Evolutionary conservation across 192 early-diverging fungal genomes (phyloP).

Genomic region (Neocallimastix lanati): DNA sequence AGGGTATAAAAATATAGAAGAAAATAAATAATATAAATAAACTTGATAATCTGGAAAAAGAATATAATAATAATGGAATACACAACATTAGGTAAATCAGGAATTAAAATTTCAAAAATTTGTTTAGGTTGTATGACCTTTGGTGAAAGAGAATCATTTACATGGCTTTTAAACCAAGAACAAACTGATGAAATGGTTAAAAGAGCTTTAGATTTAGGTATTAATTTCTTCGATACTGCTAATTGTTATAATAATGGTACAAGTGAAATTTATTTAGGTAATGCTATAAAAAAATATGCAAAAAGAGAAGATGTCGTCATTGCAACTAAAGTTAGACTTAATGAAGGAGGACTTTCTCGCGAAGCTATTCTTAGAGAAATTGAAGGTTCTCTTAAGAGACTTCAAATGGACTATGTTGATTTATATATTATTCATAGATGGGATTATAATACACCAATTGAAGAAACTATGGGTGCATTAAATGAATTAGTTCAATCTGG

Average conservation of each 20-base stretch:
- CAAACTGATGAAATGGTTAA: background rate
- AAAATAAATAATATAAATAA: too few relatives aligned
- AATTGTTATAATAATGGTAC: background rate
- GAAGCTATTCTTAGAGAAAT: background rate
- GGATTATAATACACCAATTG: background rate
- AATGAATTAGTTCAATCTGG: constrained; percentile 2
- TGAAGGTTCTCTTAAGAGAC: background rate
- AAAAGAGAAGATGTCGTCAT: constrained; percentile 1
- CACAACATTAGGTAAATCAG: background rate
- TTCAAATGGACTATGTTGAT: background rate
- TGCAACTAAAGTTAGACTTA: background rate
- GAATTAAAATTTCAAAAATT: background rate
- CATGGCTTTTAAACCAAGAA: background rate
- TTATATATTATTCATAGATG: constrained; percentile 1
- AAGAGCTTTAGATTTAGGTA: background rate
- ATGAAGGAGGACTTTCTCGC: background rate
- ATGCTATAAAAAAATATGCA: too few relatives aligned
- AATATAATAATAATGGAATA: background rate
- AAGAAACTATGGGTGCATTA: constrained; percentile 1
- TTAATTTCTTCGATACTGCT: background rate
- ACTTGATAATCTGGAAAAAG: too few relatives aligned
- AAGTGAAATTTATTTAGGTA: background rate
- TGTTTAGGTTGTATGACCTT: background rate
- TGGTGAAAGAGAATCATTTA: background rate
- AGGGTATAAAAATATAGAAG: too few relatives aligned